Conservation (phyloP, 2,329 filamentous ascomycete genomes). For the Talaromyces islandicus region DNA sequence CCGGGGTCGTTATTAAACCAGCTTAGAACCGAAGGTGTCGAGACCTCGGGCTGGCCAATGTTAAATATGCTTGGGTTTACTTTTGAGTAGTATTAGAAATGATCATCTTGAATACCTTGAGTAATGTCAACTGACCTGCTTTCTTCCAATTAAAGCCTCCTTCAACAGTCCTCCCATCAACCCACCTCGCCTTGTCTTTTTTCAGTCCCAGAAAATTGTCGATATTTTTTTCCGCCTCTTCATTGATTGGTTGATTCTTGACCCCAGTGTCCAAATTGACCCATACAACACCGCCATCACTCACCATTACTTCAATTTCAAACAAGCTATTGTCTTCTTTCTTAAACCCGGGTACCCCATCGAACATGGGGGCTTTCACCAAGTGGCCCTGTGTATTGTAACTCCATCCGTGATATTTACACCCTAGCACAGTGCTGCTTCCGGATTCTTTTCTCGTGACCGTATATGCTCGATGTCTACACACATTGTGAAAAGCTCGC, state of each 20-base stretch:
- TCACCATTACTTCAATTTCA: constrained; percentile 21
- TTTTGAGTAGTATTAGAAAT: background rate
- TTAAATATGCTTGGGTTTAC: constrained; percentile 1
- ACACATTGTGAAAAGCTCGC: constrained; percentile 59
- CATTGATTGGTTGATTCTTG: constrained; percentile 14
- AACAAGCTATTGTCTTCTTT: constrained; percentile 52
- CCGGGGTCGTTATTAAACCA: background rate
- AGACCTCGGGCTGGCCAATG: background rate
- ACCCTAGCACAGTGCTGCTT: constrained; percentile 48
- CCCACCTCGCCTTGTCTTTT: constrained; percentile 16
- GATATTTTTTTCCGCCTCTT: background rate
- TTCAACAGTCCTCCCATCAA: constrained; percentile 21
- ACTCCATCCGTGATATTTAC: constrained; percentile 60
- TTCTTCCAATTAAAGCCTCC: constrained; percentile 31
- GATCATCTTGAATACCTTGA: background rate
- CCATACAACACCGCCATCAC: constrained; percentile 13
- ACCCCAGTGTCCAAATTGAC: constrained; percentile 22
- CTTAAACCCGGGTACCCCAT: constrained; percentile 52
- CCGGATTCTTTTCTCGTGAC: constrained; percentile 50
- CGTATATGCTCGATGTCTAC: constrained; percentile 56
- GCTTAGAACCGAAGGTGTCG: background rate
- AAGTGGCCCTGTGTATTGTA: constrained; percentile 54
- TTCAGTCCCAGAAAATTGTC: constrained; percentile 13
- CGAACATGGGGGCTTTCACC: constrained; percentile 56
- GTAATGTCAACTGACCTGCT: constrained; percentile 16